Base-by-base conservation (phyloP, 176 grass and related monocot genomes). In the Miscanthus lutarioriparius region DNA sequence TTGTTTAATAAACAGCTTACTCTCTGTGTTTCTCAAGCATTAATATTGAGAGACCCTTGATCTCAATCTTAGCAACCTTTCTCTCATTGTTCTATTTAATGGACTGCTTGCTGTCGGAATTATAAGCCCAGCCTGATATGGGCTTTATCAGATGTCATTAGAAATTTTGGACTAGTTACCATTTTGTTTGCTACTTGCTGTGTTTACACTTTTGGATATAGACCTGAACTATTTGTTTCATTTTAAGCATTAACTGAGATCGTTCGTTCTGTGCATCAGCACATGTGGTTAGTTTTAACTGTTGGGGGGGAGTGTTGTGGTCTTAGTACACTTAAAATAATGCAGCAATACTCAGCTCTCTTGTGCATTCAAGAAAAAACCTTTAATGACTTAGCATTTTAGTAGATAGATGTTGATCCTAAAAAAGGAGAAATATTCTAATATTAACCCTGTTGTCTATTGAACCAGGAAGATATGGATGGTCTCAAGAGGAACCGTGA, bases 391-490 rank as follows among this genome's bases (percentile, higher is more conserved):
- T 26, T 62, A 36, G 10, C 23, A 64, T 76, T 41, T 53, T 40
- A 26, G 62, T 47, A 48, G 9, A 26, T 58, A 76, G 17, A 65
- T 70, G 73, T 63, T 35, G 27, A 66, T 75, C n/a, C 23, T 40
- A 38, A 58, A 70, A 22, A 68, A 39, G 26, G 40, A 53, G 49
- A 10, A 35, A 73, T 51, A 37, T 8, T 23, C 15, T 80, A 62
- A 72, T 84, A 62, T 67, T 26, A 45, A 48, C 67, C 64, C 40
- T 68, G 23, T 70, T 80, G 9, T 80, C 63, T 95, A 56, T 85
- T 87, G 74, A 86, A 94, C 36, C 92, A 99, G 96, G 91, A 87
- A 92, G 96, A 99, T 74, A 94, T 99, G 89, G 93, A 92, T 67
- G 81, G 87, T 75, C 89, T 92, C 72, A 96, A 90, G 83, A 87